Evolutionary conservation across 352 stramenopile species (phyloP), one percentile per base, ranked within the genome.

Genomic region (Globisporangium nodosum): DNA sequence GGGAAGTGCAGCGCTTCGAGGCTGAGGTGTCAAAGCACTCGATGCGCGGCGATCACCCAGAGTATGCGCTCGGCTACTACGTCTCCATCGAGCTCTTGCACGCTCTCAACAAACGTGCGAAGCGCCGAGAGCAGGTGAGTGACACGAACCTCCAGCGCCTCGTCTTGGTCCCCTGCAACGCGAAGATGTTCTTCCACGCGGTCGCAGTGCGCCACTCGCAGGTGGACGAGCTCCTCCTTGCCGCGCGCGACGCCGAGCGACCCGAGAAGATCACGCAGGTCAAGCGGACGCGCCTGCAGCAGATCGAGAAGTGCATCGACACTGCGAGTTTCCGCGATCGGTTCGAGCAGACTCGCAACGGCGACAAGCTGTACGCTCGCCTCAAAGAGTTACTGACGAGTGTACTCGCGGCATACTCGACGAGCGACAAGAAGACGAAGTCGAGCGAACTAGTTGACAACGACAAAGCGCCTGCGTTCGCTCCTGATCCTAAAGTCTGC

Each of bases 41-140:
- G 5, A 31, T 27, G 4, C 55, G 55, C 12, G 15, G 11, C 6
- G 35, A 52, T 16, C 33, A 61, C 15, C 16, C 37, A 1, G 18
- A 21, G 12, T 61, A 43, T n/a, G 55, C 21, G 1, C 20, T 61
- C 21, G 47, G 55, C 15, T 61, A 61, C 24, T 61, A 55, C 37
- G 27, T 61, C 47, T 61, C 55, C 3, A 12, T 35, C 11, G 33
- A 49, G 0, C 47, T 61, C 3, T 21, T 61, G 16, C 18, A 30
- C 13, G 47, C 20, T 9, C 35, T 61, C 47, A 49, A 48, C 46
- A 15, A 16, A 21, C 47, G 55, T 24, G 13, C 20, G 15, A 24
- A 43, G 9, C 16, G 12, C 1, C 20, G 15, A 5, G 37, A 53
- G 8, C 55, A 48, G 27, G 35, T 61, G 21, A 31, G 2, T 7